A percentile compares a stretch with the other conserved stretches of the same genome.
These are phyloP conservation scores for Ilyonectria sp. DNA, from an alignment of 2,329 filamentous ascomycete genomes.

Conservation along the genomic window DNA sequence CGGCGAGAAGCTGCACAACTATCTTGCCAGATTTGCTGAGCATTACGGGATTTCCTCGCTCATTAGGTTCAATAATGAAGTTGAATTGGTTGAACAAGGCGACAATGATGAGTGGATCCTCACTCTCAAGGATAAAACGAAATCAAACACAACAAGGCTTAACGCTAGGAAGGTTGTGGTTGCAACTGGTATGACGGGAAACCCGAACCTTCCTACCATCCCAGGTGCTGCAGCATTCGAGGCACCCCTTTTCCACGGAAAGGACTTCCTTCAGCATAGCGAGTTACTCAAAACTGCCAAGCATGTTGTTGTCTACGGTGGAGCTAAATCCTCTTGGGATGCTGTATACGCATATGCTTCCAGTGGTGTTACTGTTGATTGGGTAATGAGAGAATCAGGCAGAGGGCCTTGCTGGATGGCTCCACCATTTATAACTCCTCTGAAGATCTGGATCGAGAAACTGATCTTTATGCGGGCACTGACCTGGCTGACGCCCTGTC, in stretches of 20 bases:
- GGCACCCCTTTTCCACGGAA: slow-evolving; percentile 36
- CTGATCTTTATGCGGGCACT: slow-evolving; percentile 41
- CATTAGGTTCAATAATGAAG: slow-evolving; percentile 20
- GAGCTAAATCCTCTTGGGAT: slow-evolving; percentile 40
- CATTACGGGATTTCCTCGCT: slow-evolving; percentile 17
- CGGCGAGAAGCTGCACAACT: slow-evolving; percentile 26
- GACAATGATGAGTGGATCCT: background rate
- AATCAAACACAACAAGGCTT: too few species aligned
- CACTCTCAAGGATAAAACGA: background rate
- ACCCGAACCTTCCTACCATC: slow-evolving; percentile 28
- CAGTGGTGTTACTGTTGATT: slow-evolving; percentile 33
- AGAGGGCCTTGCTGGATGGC: slow-evolving; percentile 22
- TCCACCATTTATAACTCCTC: background rate
- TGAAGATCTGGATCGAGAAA: slow-evolving; percentile 7
- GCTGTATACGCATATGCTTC: slow-evolving; percentile 31
- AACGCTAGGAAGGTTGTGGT: slow-evolving; percentile 31
- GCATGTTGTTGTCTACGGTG: slow-evolving; percentile 35
- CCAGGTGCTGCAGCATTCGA: slow-evolving; percentile 16
- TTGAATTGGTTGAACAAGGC: background rate
- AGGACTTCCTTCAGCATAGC: slow-evolving; percentile 28
- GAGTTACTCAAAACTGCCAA: slow-evolving; percentile 11
- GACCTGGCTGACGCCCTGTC: slow-evolving; percentile 79
- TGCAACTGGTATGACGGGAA: slow-evolving; percentile 28
- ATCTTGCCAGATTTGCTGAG: slow-evolving; percentile 29
- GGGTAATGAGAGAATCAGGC: slow-evolving; percentile 34